phyloP scores from a whole-genome alignment of 2,329 filamentous ascomycete genomes.

The Chaetomium sp. region DNA sequence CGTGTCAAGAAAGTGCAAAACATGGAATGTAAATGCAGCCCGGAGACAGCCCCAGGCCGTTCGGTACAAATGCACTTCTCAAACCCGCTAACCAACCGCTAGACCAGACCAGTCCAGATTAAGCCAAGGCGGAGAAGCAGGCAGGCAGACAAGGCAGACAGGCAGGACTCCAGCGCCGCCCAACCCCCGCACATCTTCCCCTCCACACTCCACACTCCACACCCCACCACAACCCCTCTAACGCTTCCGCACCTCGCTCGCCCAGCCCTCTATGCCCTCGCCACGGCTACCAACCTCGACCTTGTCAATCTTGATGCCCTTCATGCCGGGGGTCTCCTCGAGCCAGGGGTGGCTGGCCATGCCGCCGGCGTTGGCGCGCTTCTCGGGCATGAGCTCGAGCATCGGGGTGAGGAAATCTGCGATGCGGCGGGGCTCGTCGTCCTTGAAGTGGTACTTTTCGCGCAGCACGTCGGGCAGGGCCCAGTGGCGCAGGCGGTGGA shows the following conservation, averaged over 20 bases:
- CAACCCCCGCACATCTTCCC: background rate
- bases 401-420: conserved; percentile 85
- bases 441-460: conserved; percentile 95
- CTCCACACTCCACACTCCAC: conserved; percentile 43
- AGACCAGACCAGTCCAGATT: background rate
- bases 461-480: conserved; percentile 87
- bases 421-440: conserved; percentile 76
- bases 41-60: background rate
- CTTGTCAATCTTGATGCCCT: conserved; percentile 69
- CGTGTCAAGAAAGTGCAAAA: background rate
- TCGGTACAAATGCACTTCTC: background rate
- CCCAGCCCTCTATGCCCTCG: conserved; percentile 94
- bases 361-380: conserved; percentile 90
- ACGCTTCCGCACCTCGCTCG: conserved; percentile 82
- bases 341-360: conserved; percentile 88
- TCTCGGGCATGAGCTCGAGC: conserved; percentile 85
- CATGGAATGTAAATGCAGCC: background rate
- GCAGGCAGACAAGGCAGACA: background rate
- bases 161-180: background rate
- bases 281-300: conserved; percentile 79
- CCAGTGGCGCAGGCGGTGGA: conserved; percentile 95
- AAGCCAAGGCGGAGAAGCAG: background rate
- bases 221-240: conserved; percentile 42
- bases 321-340: conserved; percentile 86
- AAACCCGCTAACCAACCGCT: background rate